phyloP scores from a whole-genome alignment of 768 basidiomycete genomes.

The Lentinula guzmanii region DNA sequence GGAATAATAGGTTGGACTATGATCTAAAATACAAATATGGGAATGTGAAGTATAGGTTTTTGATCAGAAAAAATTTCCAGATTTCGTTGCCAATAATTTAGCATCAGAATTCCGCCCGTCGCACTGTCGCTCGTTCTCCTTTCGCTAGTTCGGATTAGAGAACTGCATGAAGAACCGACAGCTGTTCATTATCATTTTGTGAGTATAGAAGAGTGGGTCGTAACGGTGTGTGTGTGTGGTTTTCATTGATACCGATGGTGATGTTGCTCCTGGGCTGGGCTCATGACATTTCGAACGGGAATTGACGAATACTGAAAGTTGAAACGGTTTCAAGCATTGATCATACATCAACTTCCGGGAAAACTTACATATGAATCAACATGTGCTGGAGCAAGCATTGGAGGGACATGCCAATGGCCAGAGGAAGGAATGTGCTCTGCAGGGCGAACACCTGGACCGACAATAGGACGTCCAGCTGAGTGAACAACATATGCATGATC shows the following conservation, averaged over 20 bases:
- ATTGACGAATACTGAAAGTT: conserved; percentile 20
- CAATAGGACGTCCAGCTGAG: conserved; percentile 32
- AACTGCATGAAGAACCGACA: background rate
- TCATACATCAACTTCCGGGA: background rate
- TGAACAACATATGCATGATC: conserved; percentile 39
- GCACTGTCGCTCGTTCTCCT: background rate
- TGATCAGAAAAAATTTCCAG: background rate
- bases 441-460: conserved; percentile 41
- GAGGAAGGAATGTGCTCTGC: conserved; percentile 38
- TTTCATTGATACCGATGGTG: conserved; percentile 3
- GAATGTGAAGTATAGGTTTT: background rate
- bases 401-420: conserved; percentile 47
- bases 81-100: background rate
- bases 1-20: background rate
- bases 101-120: background rate
- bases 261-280: conserved; percentile 23
- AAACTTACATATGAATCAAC: conserved; percentile 62
- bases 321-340: conserved; percentile 11
- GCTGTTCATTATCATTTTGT: background rate
- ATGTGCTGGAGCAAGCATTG: conserved; percentile 38
- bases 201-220: background rate
- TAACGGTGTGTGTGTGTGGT: background rate
- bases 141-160: background rate
- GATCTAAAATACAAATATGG: background rate
- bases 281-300: conserved; percentile 30